Base-by-base conservation (phyloP, 495 filamentous ascomycete species). In the Penicillium crystallinum region DNA sequence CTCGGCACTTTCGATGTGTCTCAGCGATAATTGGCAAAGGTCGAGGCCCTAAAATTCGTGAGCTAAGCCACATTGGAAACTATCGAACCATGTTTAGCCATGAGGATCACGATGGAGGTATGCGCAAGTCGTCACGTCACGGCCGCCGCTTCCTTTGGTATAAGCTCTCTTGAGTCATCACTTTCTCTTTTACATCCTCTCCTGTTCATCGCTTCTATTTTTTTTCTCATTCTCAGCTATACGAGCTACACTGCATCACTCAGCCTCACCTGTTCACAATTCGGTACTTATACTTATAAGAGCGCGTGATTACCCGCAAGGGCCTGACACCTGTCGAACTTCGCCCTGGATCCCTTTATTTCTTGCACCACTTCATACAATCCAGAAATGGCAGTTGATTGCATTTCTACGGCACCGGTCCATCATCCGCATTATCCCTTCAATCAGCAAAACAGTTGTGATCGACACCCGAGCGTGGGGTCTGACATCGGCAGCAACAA, bases 71-170 rank as follows among this genome's bases (percentile, higher is more conserved):
- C 27, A 19, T 31, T 33, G 17, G 42, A 45, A 17, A 36, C 9
- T 18, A 17, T 12, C 21, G 15, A 17, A 8, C 39, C n/a, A 18
- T 11, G n/a, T 27, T 5, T 27, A 29, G 14, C 30, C 30, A 35
- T 22, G 44, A 12, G 19, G 34, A n/a, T 36, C 23, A 22, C 7
- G 9, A n/a, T 29, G 34, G 17, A 12, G n/a, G 54, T 46, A 57
- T 63, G 58, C 61, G 67, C 60, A 67, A 69, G 65, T 67, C 63
- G 54, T 69, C 64, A 71, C 66, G 70, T 73, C 70, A 73, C 61
- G 31, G 15, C 43, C 43, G 51, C 35, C 3, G 35, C 27, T 47
- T 37, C 42, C 42, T 48, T 17, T 48, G 12, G 21, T 37, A 48
- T 17, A 36, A 27, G 33, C 36, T 12, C 34, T 27, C 15, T 18